A percentile compares a stretch with the other conserved stretches of the same genome.
Conservation (phyloP, 1,284 basidiomycete genomes). For the Cystobasidium pallidum region DNA sequence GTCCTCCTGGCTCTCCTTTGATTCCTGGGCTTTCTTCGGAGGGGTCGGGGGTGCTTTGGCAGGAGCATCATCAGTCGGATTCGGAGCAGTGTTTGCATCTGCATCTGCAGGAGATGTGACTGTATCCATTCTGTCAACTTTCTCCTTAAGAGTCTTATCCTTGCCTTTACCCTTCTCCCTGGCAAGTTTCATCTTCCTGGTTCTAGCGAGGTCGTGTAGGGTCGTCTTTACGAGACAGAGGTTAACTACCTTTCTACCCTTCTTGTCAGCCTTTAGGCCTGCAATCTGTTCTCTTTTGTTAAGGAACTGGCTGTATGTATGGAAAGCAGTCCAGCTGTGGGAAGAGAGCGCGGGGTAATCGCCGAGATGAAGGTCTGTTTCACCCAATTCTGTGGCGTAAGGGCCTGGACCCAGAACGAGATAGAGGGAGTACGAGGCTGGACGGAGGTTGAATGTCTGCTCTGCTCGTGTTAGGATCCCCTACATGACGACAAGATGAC, state of each 20-base stretch:
- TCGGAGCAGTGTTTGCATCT: background rate
- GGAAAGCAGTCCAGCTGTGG: constrained; percentile 12
- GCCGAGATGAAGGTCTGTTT: constrained; percentile 25
- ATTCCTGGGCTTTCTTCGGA: background rate
- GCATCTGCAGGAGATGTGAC: background rate
- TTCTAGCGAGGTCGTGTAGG: constrained; percentile 7
- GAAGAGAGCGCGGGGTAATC: constrained; percentile 20
- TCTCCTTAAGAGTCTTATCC: background rate
- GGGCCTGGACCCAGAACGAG: constrained; percentile 29
- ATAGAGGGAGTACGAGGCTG: constrained; percentile 20
- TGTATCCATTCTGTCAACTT: background rate
- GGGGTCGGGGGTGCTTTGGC: background rate
- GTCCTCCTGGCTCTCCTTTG: background rate
- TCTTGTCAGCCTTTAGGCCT: constrained; percentile 21
- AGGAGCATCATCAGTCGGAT: background rate
- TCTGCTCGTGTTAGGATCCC: constrained; percentile 42
- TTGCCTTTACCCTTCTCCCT: background rate
- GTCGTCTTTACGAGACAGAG: constrained; percentile 12
- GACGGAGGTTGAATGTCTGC: constrained; percentile 35
- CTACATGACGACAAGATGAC: background rate
- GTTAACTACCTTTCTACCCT: constrained; percentile 40
- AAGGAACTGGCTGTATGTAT: constrained; percentile 15
- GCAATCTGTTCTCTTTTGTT: constrained; percentile 8
- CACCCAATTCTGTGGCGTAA: constrained; percentile 24
- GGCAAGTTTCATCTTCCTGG: background rate